Conservation (phyloP, 768 basidiomycete genomes). For the Boletus speciosus region DNA sequence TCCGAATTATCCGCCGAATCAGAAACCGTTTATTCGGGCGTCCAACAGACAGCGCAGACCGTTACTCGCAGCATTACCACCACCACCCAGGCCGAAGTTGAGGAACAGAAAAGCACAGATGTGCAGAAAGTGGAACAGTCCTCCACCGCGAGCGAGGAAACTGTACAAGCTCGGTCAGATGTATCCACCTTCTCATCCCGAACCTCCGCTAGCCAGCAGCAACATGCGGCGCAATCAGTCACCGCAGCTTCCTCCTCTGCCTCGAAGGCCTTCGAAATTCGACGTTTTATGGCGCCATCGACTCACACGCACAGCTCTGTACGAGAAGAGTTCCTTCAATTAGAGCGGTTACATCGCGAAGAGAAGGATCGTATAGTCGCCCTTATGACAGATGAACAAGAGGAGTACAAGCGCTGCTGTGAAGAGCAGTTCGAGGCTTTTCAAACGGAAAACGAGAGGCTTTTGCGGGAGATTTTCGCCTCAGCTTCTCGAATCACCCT, state of each 20-base stretch:
- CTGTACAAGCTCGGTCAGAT: not conserved
- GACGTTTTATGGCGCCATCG: not conserved
- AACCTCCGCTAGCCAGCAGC: not conserved
- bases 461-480: not conserved
- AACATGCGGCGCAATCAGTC: not conserved
- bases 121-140: not conserved
- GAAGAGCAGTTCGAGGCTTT: conserved; percentile 1
- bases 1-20: not conserved
- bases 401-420: not conserved
- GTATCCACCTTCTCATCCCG: not conserved
- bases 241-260: not conserved
- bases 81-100: not conserved
- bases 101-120: not conserved
- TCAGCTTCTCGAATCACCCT: not conserved
- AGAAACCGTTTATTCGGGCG: not conserved
- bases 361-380: conserved; percentile 1
- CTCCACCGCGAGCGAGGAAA: not conserved
- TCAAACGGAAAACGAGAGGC: not conserved
- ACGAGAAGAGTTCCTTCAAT: not conserved
- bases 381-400: not conserved
- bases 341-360: not conserved
- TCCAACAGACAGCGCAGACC: not conserved
- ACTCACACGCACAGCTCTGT: not conserved
- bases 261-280: not conserved
- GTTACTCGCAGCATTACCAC: not conserved